A percentile compares a stretch with the other conserved stretches of the same genome.
These are phyloP conservation scores for Priceomyces haplophilus DNA, from an alignment of 805 yeast species.

Conservation along the genomic window DNA sequence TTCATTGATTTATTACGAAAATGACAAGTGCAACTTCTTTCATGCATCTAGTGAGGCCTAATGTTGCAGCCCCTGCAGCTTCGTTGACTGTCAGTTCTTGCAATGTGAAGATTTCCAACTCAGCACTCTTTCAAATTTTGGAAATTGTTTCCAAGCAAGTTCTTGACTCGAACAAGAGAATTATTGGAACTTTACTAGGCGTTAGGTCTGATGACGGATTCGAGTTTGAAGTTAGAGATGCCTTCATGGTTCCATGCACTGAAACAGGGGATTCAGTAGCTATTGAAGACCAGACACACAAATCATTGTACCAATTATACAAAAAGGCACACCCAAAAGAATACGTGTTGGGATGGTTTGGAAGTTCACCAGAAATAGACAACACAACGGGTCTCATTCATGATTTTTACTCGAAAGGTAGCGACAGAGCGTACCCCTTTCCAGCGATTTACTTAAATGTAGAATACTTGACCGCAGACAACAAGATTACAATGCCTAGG, in stretches of 20 bases:
- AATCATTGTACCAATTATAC: constrained; percentile 64
- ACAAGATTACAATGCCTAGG: constrained; percentile 51
- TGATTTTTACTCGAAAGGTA: constrained; percentile 70
- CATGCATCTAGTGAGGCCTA: constrained; percentile 51
- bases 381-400: constrained; percentile 74
- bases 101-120: constrained; percentile 56
- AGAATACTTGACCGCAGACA: constrained; percentile 50
- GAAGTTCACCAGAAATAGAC: constrained; percentile 58
- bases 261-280: constrained; percentile 74
- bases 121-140: constrained; percentile 72
- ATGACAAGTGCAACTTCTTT: constrained; percentile 26
- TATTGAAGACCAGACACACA: constrained; percentile 74
- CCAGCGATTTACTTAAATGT: constrained; percentile 80
- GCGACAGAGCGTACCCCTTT: constrained; percentile 66
- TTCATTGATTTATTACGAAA: background rate
- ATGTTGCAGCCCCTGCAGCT: constrained; percentile 50
- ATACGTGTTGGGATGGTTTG: constrained; percentile 83
- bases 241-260: constrained; percentile 75
- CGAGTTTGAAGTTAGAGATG: constrained; percentile 67
- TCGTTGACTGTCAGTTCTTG: constrained; percentile 48
- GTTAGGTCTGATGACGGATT: constrained; percentile 79
- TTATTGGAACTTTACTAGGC: constrained; percentile 82
- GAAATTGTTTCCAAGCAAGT: constrained; percentile 62
- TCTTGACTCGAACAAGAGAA: constrained; percentile 45
- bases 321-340: constrained; percentile 78